Percentiles rank a stretch among this genome's conserved stretches.
Evolutionary conservation across 2,329 filamentous ascomycete species (phyloP).

Genomic region (Penicillium sp.): DNA sequence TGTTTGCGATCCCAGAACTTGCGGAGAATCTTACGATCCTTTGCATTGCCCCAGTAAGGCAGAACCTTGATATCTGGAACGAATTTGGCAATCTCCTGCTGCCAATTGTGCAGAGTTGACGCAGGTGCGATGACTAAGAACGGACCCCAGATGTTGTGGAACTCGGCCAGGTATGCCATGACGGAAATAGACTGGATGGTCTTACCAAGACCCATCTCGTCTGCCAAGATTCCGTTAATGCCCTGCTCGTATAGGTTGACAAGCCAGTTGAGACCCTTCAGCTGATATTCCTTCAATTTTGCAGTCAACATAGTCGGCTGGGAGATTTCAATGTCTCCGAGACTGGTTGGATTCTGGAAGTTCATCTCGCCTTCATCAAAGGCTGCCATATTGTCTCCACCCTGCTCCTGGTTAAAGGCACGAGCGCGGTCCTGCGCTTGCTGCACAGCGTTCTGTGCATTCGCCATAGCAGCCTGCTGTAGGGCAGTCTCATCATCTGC

Average conservation of each 20-base stretch:
- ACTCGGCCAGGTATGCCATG: conserved; percentile 96
- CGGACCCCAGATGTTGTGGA: conserved; percentile 97
- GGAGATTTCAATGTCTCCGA: conserved; percentile 89
- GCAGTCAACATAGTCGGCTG: conserved; percentile 92
- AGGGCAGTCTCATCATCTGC: conserved; percentile 84
- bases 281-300: conserved; percentile 95
- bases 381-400: conserved; percentile 58
- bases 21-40: conserved; percentile 89
- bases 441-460: conserved; percentile 92
- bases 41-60: conserved; percentile 94
- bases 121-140: conserved; percentile 95
- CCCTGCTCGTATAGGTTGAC: conserved; percentile 98
- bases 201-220: conserved; percentile 99
- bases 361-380: conserved; percentile 98
- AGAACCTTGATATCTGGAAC: conserved; percentile 92
- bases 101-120: conserved; percentile 98
- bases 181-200: conserved; percentile 98
- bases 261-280: conserved; percentile 99
- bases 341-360: conserved; percentile 95
- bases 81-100: conserved; percentile 94
- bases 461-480: conserved; percentile 82
- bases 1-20: conserved; percentile 99
- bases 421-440: conserved; percentile 91
- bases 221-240: conserved; percentile 97
- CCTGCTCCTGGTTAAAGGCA: conserved; percentile 76